phyloP scores from a whole-genome alignment of 352 stramenopile genomes.

The Elongisporangium undulatum region DNA sequence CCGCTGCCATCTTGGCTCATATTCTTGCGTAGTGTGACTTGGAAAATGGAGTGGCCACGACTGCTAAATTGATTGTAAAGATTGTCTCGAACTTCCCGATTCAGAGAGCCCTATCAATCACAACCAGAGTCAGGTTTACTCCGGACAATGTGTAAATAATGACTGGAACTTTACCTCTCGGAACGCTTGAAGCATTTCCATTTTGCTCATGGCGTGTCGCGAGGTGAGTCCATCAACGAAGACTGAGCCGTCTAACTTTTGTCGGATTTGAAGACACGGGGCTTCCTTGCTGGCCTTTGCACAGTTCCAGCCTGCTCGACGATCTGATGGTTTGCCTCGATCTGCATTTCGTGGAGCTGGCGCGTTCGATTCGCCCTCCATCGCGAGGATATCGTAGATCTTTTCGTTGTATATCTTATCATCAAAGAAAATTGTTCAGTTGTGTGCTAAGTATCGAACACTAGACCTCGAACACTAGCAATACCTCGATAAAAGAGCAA shows the following conservation, averaged over 20 bases:
- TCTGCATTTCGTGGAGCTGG: constrained; percentile 2
- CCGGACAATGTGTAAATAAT: background rate
- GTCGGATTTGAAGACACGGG: constrained; percentile 46
- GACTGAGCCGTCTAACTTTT: constrained; percentile 61
- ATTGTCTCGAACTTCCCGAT: constrained; percentile 69
- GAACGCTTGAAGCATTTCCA: constrained; percentile 57
- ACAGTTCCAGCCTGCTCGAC: constrained; percentile 52
- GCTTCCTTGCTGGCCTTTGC: constrained; percentile 36
- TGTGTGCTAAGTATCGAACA: background rate
- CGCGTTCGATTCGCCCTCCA: constrained; percentile 7
- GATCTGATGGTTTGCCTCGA: constrained; percentile 10
- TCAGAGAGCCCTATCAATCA: constrained; percentile 38
- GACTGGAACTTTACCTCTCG: constrained; percentile 27
- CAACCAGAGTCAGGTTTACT: background rate
- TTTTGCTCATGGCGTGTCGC: constrained; percentile 28
- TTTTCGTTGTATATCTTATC: constrained; percentile 76
- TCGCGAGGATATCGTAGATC: constrained; percentile 66
- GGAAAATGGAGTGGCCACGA: constrained; percentile 67
- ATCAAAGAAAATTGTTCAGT: background rate
- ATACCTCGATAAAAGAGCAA: constrained; percentile 66
- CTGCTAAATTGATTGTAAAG: constrained; percentile 71
- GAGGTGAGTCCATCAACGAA: constrained; percentile 71
- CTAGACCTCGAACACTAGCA: background rate
- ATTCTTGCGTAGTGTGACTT: constrained; percentile 55
- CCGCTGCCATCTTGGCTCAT: background rate